Evolutionary conservation across 345 rosid species (phyloP), one percentile per base, ranked within the genome.

Genomic region (Bruguiera sexangula): DNA sequence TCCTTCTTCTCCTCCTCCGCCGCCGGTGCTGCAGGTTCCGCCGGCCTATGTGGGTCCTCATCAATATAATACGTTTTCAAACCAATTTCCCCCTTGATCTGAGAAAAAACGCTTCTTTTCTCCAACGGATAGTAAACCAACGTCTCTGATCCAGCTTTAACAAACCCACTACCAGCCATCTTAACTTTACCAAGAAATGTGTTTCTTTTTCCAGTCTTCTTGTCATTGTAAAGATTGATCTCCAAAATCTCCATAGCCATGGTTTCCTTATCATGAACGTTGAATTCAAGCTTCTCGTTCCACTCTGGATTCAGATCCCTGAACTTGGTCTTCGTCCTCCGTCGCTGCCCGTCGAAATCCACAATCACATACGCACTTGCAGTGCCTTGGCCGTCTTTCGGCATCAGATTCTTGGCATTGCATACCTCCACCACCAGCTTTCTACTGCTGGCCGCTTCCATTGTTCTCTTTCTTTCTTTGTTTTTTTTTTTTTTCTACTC

Each of bases 301-400:
- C 98, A 93, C 48, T 85, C 84, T 0, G 97, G 98, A 74, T 93
- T 93, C 20, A 93, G 85, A 78, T 93, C 98, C 65, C 88, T 65
- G 76, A 81, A 83, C 83, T 84, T 89, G 1, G 98, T 93, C 77
- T 84, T 89, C 15, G 98, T 93, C 22, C 97, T 70, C 58, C 93
- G 80, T 0, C 96, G 75, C 77, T 90, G 98, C 20, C 97, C 96
- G 34, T 87, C 92, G 74, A 83, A 93, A 66, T 93, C 98, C 1
- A 86, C 91, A 9, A 88, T 76, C 3, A 88, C 97, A 48, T 86
- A 93, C 1, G 98, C 90, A 51, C 96, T 93, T 0, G 98, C 96
- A 0, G 98, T 90, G 26, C 96, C 98, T 69, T 93, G 98, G 16
- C 98, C 97, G 65, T 93, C 98, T 39, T 90, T 93, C 0, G 94